These are phyloP conservation scores for Euphrasia confusa DNA, from an alignment of 257 asterid species.

Conservation along the genomic window DNA sequence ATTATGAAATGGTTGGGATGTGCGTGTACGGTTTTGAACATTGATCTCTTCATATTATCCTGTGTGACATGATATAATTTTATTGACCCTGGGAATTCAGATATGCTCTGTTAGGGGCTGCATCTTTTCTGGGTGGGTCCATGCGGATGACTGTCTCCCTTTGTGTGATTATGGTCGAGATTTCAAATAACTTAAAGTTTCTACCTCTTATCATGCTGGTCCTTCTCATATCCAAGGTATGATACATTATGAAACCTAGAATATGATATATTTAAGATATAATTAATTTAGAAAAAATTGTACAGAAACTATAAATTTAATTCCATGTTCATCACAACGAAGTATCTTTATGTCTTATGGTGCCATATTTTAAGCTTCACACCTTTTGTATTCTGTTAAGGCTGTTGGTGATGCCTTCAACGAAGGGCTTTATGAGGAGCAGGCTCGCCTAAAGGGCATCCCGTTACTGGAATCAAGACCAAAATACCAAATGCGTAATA, in stretches of 20 bases:
- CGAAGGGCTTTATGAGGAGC: conserved; percentile 96
- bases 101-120: conserved; percentile 97
- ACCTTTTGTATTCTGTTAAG: conserved; percentile 32
- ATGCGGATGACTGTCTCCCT: conserved; percentile 99
- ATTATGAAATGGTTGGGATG: too few relatives aligned
- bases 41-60: too few relatives aligned
- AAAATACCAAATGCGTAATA: conserved; percentile 87
- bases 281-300: neutral
- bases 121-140: conserved; percentile 99
- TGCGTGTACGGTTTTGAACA: too few relatives aligned
- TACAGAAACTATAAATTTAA: neutral
- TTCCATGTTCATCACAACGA: neutral
- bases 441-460: conserved; percentile 81
- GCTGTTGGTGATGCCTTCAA: conserved; percentile 99
- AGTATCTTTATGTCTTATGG: neutral
- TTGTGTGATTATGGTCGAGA: conserved; percentile 97
- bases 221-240: conserved; percentile 94
- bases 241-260: conserved; percentile 13
- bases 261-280: neutral
- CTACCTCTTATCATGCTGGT: conserved; percentile 98
- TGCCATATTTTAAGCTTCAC: conserved; percentile 11
- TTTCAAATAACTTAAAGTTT: conserved; percentile 84
- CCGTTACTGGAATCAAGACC: conserved; percentile 96
- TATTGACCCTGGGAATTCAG: conserved; percentile 37
- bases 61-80: neutral